Evolutionary conservation across 148 eudicot genomes (phyloP).

Genomic region (Camellia japonica): DNA sequence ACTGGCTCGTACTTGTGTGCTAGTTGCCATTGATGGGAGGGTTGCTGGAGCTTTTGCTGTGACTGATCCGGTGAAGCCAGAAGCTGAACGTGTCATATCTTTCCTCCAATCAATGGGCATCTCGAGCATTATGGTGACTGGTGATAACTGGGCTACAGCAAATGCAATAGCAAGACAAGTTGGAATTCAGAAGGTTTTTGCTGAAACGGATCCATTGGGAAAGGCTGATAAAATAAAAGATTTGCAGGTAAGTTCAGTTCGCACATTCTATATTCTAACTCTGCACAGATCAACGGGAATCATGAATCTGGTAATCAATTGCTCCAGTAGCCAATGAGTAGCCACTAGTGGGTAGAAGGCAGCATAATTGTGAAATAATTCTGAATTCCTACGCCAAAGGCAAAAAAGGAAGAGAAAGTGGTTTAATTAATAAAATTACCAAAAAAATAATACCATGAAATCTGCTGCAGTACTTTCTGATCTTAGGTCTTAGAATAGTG

Average conservation of each 20-base stretch:
- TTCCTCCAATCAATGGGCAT: constrained; percentile 72
- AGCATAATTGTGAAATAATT: neutral
- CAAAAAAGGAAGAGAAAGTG: neutral
- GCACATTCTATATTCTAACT: neutral
- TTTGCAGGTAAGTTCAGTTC: constrained; percentile 60
- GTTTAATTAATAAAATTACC: neutral
- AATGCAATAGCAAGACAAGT: constrained; percentile 76
- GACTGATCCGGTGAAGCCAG: constrained; percentile 95
- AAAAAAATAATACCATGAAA: neutral
- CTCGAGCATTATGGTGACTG: constrained; percentile 90
- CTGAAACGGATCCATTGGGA: constrained; percentile 89
- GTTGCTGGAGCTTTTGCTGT: constrained; percentile 88
- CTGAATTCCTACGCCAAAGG: neutral
- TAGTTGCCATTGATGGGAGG: constrained; percentile 75
- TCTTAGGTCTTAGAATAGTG: neutral
- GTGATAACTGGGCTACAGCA: constrained; percentile 97
- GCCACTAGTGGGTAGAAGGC: neutral
- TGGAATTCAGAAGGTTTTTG: constrained; percentile 74
- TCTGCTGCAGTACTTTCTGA: neutral
- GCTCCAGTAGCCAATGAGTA: neutral
- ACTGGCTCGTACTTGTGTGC: constrained; percentile 78
- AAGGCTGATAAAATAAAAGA: constrained; percentile 91
- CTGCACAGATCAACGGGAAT: constrained; percentile 5
- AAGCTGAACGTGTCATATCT: constrained; percentile 70
- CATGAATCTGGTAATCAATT: neutral